These are phyloP conservation scores for Phytophthora hibernalis DNA, from an alignment of 352 stramenopile genomes.

Conservation along the genomic window DNA sequence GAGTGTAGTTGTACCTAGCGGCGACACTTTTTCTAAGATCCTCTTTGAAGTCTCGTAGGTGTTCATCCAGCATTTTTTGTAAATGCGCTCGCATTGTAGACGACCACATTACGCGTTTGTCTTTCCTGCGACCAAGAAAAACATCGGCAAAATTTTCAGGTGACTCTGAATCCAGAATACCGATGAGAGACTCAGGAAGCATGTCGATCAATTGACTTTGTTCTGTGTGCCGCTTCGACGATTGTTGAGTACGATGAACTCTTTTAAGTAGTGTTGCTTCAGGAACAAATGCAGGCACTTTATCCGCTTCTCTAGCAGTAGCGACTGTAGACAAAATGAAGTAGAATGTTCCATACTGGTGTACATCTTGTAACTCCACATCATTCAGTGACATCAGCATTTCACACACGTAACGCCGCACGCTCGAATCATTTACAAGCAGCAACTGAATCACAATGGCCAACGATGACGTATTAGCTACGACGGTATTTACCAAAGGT, in stretches of 20 bases:
- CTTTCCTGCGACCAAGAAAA: slow-evolving; percentile 57
- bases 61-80: slow-evolving; percentile 75
- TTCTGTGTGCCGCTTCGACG: slow-evolving; percentile 46
- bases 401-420: slow-evolving; percentile 64
- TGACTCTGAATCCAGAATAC: slow-evolving; percentile 68
- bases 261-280: slow-evolving; percentile 69
- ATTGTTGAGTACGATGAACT: slow-evolving; percentile 69
- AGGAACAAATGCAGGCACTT: slow-evolving; percentile 52
- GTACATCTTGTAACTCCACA: slow-evolving; percentile 57
- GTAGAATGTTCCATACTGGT: slow-evolving; percentile 70
- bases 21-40: slow-evolving; percentile 62
- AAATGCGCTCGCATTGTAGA: slow-evolving; percentile 74
- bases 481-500: slow-evolving; percentile 60
- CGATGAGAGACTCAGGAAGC: slow-evolving; percentile 76
- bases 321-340: slow-evolving; percentile 66
- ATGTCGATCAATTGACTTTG: slow-evolving; percentile 80
- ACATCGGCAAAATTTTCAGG: slow-evolving; percentile 73
- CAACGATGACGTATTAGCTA: slow-evolving; percentile 56
- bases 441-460: slow-evolving; percentile 72
- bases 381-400: slow-evolving; percentile 67
- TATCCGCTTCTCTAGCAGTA: slow-evolving; percentile 31
- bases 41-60: slow-evolving; percentile 75
- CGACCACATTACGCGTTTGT: slow-evolving; percentile 80
- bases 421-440: slow-evolving; percentile 59
- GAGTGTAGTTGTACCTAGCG: slow-evolving; percentile 65